phyloP scores from a whole-genome alignment of 768 basidiomycete genomes.

The Leccinum aurantiacum region DNA sequence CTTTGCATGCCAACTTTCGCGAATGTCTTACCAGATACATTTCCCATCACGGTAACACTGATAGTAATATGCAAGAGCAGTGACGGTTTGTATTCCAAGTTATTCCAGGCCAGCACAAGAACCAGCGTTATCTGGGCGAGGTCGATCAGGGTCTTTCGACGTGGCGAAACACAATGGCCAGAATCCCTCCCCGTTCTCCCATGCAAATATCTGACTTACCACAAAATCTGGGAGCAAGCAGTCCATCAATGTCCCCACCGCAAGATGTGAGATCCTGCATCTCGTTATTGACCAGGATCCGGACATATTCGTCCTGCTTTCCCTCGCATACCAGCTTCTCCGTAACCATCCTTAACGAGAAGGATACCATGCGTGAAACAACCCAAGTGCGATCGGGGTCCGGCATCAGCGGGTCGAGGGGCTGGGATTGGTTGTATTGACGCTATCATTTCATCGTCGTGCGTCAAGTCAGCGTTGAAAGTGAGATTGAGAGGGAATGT shows the following conservation, averaged over 20 bases:
- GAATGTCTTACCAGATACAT: background rate
- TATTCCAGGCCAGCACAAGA: background rate
- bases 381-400: constrained; percentile 46
- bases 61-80: no score
- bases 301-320: constrained; percentile 44
- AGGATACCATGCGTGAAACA: constrained; percentile 63
- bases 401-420: constrained; percentile 9
- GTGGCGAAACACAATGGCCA: background rate
- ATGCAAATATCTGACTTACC: background rate
- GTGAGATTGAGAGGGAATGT: constrained; percentile 73
- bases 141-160: background rate
- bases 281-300: background rate
- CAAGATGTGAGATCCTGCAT: background rate
- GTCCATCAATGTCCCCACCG: background rate
- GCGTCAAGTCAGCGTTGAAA: constrained; percentile 79
- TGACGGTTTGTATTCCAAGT: background rate
- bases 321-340: constrained; percentile 58
- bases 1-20: background rate
- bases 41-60: background rate
- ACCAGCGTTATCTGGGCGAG: background rate
- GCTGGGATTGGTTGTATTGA: constrained; percentile 50
- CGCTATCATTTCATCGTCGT: constrained; percentile 81
- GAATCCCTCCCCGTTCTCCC: background rate
- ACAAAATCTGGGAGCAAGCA: background rate
- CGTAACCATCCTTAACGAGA: constrained; percentile 66